A percentile compares a stretch with the other conserved stretches of the same genome.
Evolutionary conservation across 2,329 filamentous ascomycete species (phyloP).

Genomic region (Talaromyces sp.): DNA sequence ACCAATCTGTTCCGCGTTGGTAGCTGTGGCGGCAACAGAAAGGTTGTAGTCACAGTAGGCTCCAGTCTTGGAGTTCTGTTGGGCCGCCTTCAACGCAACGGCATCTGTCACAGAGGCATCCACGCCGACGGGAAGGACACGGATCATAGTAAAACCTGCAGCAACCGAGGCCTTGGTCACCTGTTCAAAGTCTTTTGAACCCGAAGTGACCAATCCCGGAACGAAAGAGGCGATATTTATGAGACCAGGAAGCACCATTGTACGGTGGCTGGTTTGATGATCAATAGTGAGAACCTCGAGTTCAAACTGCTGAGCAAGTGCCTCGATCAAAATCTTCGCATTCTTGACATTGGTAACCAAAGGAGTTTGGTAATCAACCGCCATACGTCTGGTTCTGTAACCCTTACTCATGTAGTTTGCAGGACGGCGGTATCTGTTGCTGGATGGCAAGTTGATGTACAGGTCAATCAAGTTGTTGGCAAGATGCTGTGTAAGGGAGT

Average conservation of each 20-base stretch:
- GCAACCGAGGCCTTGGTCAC: slow-evolving; percentile 72
- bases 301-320: slow-evolving; percentile 83
- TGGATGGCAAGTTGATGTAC: slow-evolving; percentile 99
- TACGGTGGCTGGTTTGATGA: slow-evolving; percentile 84
- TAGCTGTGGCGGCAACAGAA: slow-evolving; percentile 69
- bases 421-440: slow-evolving; percentile 92
- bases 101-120: slow-evolving; percentile 71
- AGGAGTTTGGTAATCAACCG: slow-evolving; percentile 95
- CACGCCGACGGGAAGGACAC: slow-evolving; percentile 71
- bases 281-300: slow-evolving; percentile 80
- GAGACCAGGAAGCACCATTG: slow-evolving; percentile 68
- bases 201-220: slow-evolving; percentile 63
- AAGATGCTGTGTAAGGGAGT: slow-evolving; percentile 93
- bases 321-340: slow-evolving; percentile 94
- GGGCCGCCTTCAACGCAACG: slow-evolving; percentile 66
- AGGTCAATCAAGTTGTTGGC: slow-evolving; percentile 97
- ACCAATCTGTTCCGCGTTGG: slow-evolving; percentile 71
- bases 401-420: slow-evolving; percentile 99
- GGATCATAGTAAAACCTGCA: slow-evolving; percentile 75
- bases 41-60: slow-evolving; percentile 77
- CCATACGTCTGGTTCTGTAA: slow-evolving; percentile 95
- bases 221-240: slow-evolving; percentile 80
- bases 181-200: slow-evolving; percentile 64
- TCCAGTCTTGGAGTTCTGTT: slow-evolving; percentile 65
- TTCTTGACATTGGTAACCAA: slow-evolving; percentile 99